Conservation (phyloP, 2,329 filamentous ascomycete species). For the Colletotrichum destructivum region DNA sequence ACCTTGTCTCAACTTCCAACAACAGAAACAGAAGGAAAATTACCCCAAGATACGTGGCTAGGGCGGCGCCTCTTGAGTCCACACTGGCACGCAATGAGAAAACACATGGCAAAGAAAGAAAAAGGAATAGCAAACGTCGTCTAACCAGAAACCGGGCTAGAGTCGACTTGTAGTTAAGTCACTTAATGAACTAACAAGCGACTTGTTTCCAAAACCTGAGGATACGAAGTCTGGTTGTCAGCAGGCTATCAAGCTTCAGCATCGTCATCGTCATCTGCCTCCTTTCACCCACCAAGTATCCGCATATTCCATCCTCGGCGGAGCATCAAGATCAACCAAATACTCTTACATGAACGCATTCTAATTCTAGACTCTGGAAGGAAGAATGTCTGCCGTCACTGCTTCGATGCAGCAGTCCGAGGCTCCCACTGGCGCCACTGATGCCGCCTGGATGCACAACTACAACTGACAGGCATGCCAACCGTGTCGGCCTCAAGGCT, state of each 20-base stretch:
- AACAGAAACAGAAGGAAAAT: neutral
- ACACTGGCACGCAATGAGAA: too few species aligned
- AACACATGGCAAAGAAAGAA: neutral
- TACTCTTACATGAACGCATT: too few species aligned
- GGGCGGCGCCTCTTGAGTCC: too few species aligned
- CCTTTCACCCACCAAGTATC: neutral
- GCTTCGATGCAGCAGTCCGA: conserved; percentile 42
- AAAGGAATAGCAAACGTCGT: neutral
- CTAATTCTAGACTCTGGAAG: too few species aligned
- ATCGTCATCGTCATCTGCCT: conserved; percentile 1
- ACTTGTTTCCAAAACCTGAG: neutral
- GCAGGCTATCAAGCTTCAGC: neutral
- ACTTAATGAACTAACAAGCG: neutral
- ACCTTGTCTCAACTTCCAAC: neutral
- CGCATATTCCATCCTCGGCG: neutral
- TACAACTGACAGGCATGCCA: conserved; percentile 62
- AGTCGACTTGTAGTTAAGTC: neutral
- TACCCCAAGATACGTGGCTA: too few species aligned
- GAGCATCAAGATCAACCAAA: neutral
- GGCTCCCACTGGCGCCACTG: conserved; percentile 64
- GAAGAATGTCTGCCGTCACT: conserved; percentile 2
- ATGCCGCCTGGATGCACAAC: conserved; percentile 68
- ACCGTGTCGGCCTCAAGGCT: conserved; percentile 56
- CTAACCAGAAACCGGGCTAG: neutral
- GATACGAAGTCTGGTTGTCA: conserved; percentile 1